phyloP scores from a whole-genome alignment of 768 basidiomycete species.

The Strobilomyces confusus region DNA sequence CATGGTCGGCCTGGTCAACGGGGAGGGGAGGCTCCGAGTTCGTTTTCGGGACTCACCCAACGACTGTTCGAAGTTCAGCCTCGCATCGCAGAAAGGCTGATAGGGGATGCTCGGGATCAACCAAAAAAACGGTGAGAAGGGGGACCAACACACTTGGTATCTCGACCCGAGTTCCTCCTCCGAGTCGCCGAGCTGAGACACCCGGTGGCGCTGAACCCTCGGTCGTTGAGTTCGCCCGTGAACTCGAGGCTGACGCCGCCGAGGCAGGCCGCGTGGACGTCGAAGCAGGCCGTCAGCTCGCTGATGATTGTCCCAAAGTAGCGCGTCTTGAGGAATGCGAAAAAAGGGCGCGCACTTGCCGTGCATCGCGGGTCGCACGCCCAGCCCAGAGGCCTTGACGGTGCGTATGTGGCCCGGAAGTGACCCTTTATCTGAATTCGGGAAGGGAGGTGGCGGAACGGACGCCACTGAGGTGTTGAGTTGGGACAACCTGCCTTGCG shows the following conservation, averaged over 20 bases:
- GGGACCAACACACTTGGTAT: constrained; percentile 62
- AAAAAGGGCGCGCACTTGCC: constrained; percentile 69
- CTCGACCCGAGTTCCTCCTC: constrained; percentile 83
- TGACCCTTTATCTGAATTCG: constrained; percentile 58
- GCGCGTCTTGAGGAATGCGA: constrained; percentile 65
- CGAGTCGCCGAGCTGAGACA: constrained; percentile 85
- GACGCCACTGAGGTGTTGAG: neutral
- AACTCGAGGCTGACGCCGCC: constrained; percentile 87
- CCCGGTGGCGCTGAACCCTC: constrained; percentile 94
- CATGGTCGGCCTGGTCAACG: neutral
- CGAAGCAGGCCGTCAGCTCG: constrained; percentile 79
- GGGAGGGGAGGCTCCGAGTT: neutral
- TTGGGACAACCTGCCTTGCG: constrained; percentile 61
- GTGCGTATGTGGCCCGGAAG: constrained; percentile 78
- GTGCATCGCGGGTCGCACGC: constrained; percentile 98
- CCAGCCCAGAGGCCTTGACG: constrained; percentile 78
- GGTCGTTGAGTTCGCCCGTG: constrained; percentile 85
- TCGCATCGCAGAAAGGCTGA: constrained; percentile 90
- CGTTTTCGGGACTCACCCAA: constrained; percentile 56
- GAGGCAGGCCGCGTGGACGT: constrained; percentile 73
- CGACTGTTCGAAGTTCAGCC: constrained; percentile 91
- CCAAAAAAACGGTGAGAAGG: too few relatives aligned
- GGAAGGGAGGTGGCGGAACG: neutral
- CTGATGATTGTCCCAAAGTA: constrained; percentile 85
- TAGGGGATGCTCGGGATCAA: neutral